Evolutionary conservation across 495 filamentous ascomycete species (phyloP).

Genomic region (Tuber umbilicatum): DNA sequence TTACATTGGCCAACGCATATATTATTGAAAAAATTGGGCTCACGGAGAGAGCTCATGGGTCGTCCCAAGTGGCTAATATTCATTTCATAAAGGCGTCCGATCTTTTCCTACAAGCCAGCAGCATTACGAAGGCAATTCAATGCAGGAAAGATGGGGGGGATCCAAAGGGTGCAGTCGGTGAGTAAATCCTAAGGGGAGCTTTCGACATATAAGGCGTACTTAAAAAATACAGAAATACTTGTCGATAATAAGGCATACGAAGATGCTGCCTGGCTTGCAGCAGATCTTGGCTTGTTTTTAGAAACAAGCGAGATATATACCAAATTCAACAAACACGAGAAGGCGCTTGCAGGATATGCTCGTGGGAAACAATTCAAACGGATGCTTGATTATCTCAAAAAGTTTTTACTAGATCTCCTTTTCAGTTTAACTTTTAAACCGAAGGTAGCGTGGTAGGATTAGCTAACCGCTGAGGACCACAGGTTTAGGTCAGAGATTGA

Average conservation of each 20-base stretch:
- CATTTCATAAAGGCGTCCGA: conserved; percentile 16
- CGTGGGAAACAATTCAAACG: conserved; percentile 4
- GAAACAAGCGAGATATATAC: conserved; percentile 12
- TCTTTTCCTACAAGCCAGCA: conserved; percentile 12
- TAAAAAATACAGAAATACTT: conserved; percentile 20
- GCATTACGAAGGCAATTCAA: conserved; percentile 19
- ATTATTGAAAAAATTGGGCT: conserved; percentile 18
- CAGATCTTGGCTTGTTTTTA: conserved; percentile 1
- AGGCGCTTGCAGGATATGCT: conserved; percentile 12
- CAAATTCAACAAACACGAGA: conserved; percentile 18
- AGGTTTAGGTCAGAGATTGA: conserved; percentile 13
- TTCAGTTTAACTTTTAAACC: not conserved
- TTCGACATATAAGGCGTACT: not conserved
- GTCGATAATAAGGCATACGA: conserved; percentile 11
- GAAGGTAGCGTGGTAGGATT: not conserved
- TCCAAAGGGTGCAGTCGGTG: conserved; percentile 21
- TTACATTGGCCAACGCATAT: conserved; percentile 18
- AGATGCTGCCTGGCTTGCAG: conserved; percentile 19
- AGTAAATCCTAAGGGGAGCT: not conserved
- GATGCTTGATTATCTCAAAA: conserved; percentile 9
- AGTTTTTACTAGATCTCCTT: not conserved
- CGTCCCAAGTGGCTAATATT: conserved; percentile 5
- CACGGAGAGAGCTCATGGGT: conserved; percentile 7
- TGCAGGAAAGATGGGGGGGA: conserved; percentile 20
- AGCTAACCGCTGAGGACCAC: not conserved